Conservation (phyloP, 148 eudicot genomes). For the Cornus kousa region DNA sequence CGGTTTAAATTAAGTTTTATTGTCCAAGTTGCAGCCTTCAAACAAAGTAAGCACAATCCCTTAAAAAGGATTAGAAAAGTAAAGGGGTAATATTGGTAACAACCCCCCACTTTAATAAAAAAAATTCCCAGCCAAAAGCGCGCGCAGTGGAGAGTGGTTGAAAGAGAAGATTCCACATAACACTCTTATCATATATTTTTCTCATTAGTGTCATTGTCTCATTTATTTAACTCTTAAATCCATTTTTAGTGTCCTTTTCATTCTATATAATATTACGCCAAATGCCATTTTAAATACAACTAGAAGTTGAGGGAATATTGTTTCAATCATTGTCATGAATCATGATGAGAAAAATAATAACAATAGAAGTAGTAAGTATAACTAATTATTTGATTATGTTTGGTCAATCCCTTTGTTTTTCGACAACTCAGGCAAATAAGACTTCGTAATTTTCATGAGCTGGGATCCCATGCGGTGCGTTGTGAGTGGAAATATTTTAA, state of each 20-base stretch:
- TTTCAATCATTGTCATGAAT: neutral
- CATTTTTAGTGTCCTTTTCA: neutral
- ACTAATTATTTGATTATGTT: neutral
- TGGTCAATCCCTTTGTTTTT: neutral
- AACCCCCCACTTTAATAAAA: neutral
- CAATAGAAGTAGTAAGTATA: no score
- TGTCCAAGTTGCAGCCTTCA: no score
- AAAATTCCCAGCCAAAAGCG: neutral
- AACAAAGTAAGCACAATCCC: neutral
- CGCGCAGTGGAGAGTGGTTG: conserved; percentile 8
- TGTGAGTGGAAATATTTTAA: no score
- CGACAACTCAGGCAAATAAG: neutral
- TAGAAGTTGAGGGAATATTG: neutral
- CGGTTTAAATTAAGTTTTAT: no score
- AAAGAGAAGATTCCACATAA: conserved; percentile 2
- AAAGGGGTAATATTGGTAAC: neutral
- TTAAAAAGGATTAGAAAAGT: neutral
- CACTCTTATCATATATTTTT: neutral
- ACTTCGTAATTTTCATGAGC: neutral
- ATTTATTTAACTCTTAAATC: neutral
- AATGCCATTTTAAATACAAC: neutral
- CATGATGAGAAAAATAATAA: no score
- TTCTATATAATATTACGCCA: neutral
- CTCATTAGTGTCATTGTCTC: neutral
- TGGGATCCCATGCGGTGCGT: no score